Evolutionary conservation across 75 land plant genomes (phyloP), one percentile per base, ranked within the genome.

Genomic region (Pseudotsuga menziesii): DNA sequence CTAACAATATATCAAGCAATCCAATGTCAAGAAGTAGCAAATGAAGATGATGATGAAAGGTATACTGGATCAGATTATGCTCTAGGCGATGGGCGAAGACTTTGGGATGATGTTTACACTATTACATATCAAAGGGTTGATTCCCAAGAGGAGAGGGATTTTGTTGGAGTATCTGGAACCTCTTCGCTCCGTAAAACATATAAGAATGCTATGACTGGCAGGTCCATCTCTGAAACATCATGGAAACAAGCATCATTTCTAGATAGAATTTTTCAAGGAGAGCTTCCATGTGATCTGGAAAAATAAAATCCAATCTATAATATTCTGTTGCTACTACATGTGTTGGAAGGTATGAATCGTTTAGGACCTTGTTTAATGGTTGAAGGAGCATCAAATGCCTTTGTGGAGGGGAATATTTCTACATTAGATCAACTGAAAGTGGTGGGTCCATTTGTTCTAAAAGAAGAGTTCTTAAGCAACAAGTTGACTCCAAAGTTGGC

Each of bases 401-500:
- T 48, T 9, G 90, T 19, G 88, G 57, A 79, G 63, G 85, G 27
- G 76, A 78, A 35, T 67, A 76, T 48, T 2, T 48, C 54, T 48
- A 9, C 54, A 11, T 76, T 91, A 77, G 86, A 89, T 78, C 85
- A 77, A 39, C 52, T 89, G 41, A 83, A 73, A 69, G 78, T 84
- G 59, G 56, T 72, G 29, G 80, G 76, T 29, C 78, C 82, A 78
- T 54, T 60, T 25, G 70, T 96, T 61, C 78, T 89, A 32, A 85
- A 84, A 75, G 79, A 71, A 73, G 97, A 96, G 76, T 96, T 94
- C 73, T 69, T 91, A 16, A 96, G 80, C 77, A 90, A 79, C 70
- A 96, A 91, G 75, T 57, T 96, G 63, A 90, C 97, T 6, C 92
- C 96, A 63, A 96, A 96, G 84, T 84, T 96, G 56, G 97, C 91